Percentiles rank a stretch among this genome's conserved stretches.
Conservation (phyloP, 23 red algal species). For the Cyanidioschyzon merolae region DNA sequence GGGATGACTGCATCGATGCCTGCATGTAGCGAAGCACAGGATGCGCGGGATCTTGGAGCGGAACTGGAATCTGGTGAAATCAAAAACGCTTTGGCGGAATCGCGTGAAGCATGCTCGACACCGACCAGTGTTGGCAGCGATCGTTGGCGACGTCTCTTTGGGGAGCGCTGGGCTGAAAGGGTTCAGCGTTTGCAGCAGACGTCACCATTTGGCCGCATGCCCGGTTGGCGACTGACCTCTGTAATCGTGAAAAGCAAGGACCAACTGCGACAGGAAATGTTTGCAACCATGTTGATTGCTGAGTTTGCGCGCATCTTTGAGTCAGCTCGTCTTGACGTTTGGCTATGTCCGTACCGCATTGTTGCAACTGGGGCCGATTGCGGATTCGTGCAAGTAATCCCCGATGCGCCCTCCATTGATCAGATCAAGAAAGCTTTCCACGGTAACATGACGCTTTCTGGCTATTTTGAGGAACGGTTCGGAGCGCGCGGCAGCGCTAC, state of each 20-base stretch:
- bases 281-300: constrained; percentile 80
- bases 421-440: constrained; percentile 79
- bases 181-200: constrained; percentile 42
- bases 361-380: constrained; percentile 78
- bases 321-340: constrained; percentile 49
- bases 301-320: constrained; percentile 80
- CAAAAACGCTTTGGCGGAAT: too few species aligned
- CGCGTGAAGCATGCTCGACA: not conserved
- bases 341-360: constrained; percentile 68
- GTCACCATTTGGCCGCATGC: constrained; percentile 63
- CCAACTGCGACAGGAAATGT: constrained; percentile 88
- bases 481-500: constrained; percentile 36
- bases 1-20: too few species aligned
- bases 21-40: too few species aligned
- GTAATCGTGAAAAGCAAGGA: constrained; percentile 97
- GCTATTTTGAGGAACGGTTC: constrained; percentile 81
- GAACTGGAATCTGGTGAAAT: too few species aligned
- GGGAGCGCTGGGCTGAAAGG: constrained; percentile 59
- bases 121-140: not conserved
- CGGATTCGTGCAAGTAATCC: constrained; percentile 78
- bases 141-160: constrained; percentile 11
- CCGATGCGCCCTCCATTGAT: constrained; percentile 80
- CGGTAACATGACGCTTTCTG: constrained; percentile 64
- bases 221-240: constrained; percentile 45
- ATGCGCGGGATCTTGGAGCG: too few species aligned